Base-by-base conservation (phyloP, 495 filamentous ascomycete genomes). In the Lophiotrema nucula region DNA sequence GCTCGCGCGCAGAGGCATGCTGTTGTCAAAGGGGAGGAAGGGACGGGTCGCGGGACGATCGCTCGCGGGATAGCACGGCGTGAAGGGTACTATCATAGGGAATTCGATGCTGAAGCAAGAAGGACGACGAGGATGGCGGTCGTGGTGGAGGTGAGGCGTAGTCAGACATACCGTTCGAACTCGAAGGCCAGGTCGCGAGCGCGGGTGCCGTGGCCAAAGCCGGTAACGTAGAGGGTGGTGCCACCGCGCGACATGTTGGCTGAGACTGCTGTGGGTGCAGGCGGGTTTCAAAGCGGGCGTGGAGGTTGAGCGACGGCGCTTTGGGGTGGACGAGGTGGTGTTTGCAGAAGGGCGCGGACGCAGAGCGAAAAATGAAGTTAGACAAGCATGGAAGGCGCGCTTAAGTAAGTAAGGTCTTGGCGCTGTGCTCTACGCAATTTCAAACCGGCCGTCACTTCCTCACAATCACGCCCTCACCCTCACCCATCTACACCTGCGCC, bases 141-240 rank as follows among this genome's bases (percentile, higher is more conserved):
- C 48, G 47, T 23, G 62, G 37, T 39, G 31, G 41, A 54, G 44
- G 57, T 58, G 62, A 67, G 57, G 60, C 53, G 53, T 47, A 49
- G 46, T 66, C 61, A 62, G 77, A 91, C 88, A 81, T 95, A 98
- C 95, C 92, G 89, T 88, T 96, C 91, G 88, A 97, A 97, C 83
- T 99, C 93, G 88, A 96, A 97, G 79, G 93, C 93, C 75, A 99
- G 90, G 78, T 99, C 93, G 83, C 95, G 90, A 72, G 93, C 93
- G 79, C 93, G 91, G 73, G 93, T 99, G 70, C 93, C 95, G 74
- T 96, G 92, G 79, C 92, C 93, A 76, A 99, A 99, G 80, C 93
- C 93, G 60, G 82, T 88, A 61, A 97, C 93, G 80, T 98, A 98
- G 53, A 98, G 90, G 26, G 93, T 98, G 38, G 92, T 96, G 51